Percentiles rank a stretch among this genome's conserved stretches.
phyloP scores from a whole-genome alignment of 192 early-diverging fungal genomes.

The Coemansia biformis region DNA sequence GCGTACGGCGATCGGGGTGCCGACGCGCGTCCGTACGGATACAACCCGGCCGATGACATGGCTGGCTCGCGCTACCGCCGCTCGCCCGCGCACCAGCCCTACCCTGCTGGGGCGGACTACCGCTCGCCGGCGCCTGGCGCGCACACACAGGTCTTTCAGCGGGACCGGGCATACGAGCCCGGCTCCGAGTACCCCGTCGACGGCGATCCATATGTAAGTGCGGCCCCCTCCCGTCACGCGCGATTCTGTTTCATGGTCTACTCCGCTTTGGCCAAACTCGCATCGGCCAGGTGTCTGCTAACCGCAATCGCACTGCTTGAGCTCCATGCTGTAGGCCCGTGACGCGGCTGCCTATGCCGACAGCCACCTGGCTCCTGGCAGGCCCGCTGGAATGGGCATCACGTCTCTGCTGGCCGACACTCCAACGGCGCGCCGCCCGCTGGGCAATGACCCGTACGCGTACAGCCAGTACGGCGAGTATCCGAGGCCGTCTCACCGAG shows the following conservation, averaged over 20 bases:
- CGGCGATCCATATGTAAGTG: slow-evolving; percentile 23
- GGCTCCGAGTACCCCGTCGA: slow-evolving; percentile 1
- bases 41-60: slow-evolving; percentile 7
- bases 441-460: slow-evolving; percentile 1
- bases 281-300: no score
- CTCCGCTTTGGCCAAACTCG: no score
- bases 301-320: no score
- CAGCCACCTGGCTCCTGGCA: slow-evolving; percentile 2
- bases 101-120: slow-evolving; percentile 16
- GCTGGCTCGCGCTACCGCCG: slow-evolving; percentile 15
- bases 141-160: slow-evolving; percentile 29
- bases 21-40: slow-evolving; percentile 9
- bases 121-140: slow-evolving; percentile 15
- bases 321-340: slow-evolving; percentile 5
- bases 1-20: not conserved
- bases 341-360: slow-evolving; percentile 5
- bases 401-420: slow-evolving; percentile 29
- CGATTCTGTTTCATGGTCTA: no score
- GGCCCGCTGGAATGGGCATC: slow-evolving; percentile 33
- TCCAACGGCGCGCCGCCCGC: slow-evolving; percentile 2
- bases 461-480: slow-evolving; percentile 17
- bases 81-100: slow-evolving; percentile 6
- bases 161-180: slow-evolving; percentile 5
- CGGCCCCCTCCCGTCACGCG: not conserved
- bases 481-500: slow-evolving; percentile 8